Percentiles rank a stretch among this genome's conserved stretches.
Evolutionary conservation across 2,329 filamentous ascomycete genomes (phyloP).

Genomic region (Arthrinium phaeospermum): DNA sequence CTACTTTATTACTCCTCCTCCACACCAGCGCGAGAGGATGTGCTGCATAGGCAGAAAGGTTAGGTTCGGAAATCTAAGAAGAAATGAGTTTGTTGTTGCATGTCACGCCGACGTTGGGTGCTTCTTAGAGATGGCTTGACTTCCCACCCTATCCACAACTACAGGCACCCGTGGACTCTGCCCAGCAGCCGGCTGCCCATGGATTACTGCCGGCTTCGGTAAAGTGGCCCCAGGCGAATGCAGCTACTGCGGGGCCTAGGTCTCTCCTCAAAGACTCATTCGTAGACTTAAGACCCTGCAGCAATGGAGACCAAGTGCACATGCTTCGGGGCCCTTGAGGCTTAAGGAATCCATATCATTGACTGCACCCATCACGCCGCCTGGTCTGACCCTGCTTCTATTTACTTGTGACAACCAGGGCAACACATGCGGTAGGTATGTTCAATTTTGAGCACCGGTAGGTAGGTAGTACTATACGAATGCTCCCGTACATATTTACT

Average conservation of each 20-base stretch:
- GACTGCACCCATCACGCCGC: neutral
- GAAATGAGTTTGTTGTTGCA: conserved; percentile 14
- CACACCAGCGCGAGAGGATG: neutral
- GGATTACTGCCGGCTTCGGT: conserved; percentile 3
- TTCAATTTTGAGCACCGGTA: neutral
- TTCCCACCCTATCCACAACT: neutral
- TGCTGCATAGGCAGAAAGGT: neutral
- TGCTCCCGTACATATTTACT: neutral
- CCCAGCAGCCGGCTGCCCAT: neutral
- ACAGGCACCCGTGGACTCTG: conserved; percentile 8
- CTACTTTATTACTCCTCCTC: conserved; percentile 6
- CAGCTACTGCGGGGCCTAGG: neutral
- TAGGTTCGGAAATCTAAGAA: neutral
- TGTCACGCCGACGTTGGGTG: conserved; percentile 13
- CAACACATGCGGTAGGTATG: neutral
- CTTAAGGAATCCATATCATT: conserved; percentile 1
- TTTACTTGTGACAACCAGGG: neutral
- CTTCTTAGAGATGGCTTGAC: neutral
- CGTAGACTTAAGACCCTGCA: conserved; percentile 11
- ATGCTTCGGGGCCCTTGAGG: neutral
- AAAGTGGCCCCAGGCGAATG: conserved; percentile 10
- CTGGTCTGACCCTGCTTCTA: neutral
- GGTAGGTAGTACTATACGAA: neutral
- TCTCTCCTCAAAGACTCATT: neutral
- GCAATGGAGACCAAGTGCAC: conserved; percentile 1